Conservation (phyloP, 495 filamentous ascomycete species). For the Peziza echinospora region DNA sequence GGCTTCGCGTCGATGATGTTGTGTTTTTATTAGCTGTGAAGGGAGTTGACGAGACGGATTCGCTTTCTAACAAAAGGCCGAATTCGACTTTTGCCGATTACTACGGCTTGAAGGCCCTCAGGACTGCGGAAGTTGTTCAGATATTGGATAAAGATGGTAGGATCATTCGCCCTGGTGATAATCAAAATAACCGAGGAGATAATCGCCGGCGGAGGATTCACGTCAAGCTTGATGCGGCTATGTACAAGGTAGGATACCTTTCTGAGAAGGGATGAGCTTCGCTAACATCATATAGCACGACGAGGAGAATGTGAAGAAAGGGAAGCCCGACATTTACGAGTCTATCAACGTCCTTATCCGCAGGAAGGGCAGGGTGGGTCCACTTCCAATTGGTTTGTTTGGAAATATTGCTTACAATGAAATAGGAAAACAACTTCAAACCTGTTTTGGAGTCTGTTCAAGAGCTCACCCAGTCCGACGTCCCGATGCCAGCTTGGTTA, state of each 20-base stretch:
- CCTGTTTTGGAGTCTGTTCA: slow-evolving; percentile 79
- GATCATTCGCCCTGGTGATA: slow-evolving; percentile 41
- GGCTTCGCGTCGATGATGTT: slow-evolving; percentile 68
- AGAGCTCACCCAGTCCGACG: slow-evolving; percentile 62
- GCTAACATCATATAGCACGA: slow-evolving; percentile 28
- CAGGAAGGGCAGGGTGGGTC: slow-evolving; percentile 39
- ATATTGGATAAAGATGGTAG: slow-evolving; percentile 75
- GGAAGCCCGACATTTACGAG: slow-evolving; percentile 61
- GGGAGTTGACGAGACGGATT: slow-evolving; percentile 26
- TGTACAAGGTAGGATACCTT: slow-evolving; percentile 35
- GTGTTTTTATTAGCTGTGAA: slow-evolving; percentile 68
- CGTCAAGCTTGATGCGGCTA: slow-evolving; percentile 56
- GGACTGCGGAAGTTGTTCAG: slow-evolving; percentile 72
- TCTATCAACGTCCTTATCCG: slow-evolving; percentile 71
- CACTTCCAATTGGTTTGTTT: neutral
- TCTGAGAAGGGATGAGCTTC: slow-evolving; percentile 2
- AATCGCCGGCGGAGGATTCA: slow-evolving; percentile 45
- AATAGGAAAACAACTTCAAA: slow-evolving; percentile 84
- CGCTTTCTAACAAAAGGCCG: slow-evolving; percentile 25
- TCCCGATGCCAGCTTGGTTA: slow-evolving; percentile 74
- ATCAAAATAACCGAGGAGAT: slow-evolving; percentile 24
- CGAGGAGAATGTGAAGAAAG: slow-evolving; percentile 36
- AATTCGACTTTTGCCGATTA: slow-evolving; percentile 32
- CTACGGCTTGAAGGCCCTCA: slow-evolving; percentile 44
- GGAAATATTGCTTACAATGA: neutral